Conservation (phyloP, 345 rosid species). For the Sisymbrium altissimum region DNA sequence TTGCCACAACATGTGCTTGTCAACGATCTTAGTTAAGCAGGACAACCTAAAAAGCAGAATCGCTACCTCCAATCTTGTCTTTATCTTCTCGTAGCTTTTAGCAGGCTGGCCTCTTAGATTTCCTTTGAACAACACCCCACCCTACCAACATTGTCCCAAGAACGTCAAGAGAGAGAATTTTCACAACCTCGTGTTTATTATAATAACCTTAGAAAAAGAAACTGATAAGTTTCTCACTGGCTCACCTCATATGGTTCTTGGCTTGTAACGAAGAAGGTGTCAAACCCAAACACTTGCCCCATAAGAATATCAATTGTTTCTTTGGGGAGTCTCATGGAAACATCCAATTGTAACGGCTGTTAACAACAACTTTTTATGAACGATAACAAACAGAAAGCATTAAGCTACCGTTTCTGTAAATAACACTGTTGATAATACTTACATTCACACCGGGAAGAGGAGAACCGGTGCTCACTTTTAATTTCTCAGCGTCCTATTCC, state of each 20-base stretch:
- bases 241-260: conserved; percentile 97
- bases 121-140: conserved; percentile 90
- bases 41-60: background rate
- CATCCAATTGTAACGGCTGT: conserved; percentile 79
- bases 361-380: conserved; percentile 27
- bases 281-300: conserved; percentile 95
- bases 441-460: conserved; percentile 99
- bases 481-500: conserved; percentile 56
- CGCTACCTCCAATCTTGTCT: conserved; percentile 65
- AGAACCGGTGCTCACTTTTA: conserved; percentile 73
- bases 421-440: conserved; percentile 34
- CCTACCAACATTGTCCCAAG: conserved; percentile 41
- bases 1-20: background rate
- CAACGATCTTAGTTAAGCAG: background rate
- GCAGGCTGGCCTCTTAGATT: conserved; percentile 85
- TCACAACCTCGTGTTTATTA: background rate
- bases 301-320: conserved; percentile 75
- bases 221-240: background rate
- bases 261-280: conserved; percentile 90
- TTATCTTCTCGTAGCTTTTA: conserved; percentile 75
- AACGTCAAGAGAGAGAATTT: background rate
- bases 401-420: background rate
- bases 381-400: conserved; percentile 16
- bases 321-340: conserved; percentile 72
- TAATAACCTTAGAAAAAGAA: background rate